Conservation (phyloP, 73 alveolate genomes). For the Paramecium pentaurelia region DNA sequence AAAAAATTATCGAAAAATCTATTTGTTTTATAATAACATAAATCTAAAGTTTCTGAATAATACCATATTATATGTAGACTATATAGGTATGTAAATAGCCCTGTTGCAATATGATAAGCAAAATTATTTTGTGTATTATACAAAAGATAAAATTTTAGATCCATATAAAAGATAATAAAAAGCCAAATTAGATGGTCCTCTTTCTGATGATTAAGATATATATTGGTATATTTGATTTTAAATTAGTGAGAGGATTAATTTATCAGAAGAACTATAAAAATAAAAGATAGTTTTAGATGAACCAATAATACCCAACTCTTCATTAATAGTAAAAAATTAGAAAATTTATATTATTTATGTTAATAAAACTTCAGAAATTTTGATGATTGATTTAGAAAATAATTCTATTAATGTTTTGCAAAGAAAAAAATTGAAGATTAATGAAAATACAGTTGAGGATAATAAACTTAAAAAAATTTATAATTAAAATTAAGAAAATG, state of each 20-base stretch:
- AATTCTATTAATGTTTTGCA: background rate
- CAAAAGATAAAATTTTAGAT: background rate
- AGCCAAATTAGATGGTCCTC: too few species aligned
- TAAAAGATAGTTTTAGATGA: background rate
- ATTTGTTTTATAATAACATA: background rate
- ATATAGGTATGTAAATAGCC: background rate
- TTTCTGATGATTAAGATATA: too few species aligned
- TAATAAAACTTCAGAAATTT: background rate
- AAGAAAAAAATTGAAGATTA: background rate
- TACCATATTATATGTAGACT: background rate
- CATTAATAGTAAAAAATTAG: background rate
- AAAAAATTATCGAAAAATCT: background rate
- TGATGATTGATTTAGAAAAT: background rate
- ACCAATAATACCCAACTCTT: background rate
- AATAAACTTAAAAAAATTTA: background rate
- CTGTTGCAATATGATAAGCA: background rate
- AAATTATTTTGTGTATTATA: background rate
- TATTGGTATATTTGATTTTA: background rate
- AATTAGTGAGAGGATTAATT: background rate
- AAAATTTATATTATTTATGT: background rate
- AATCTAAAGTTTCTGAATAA: background rate
- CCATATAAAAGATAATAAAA: too few species aligned
- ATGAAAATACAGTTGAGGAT: background rate
- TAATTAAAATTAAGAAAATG: background rate
- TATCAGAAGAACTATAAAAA: background rate